Evolutionary conservation across 768 basidiomycete species (phyloP).

Genomic region (Tulasnella sp.): DNA sequence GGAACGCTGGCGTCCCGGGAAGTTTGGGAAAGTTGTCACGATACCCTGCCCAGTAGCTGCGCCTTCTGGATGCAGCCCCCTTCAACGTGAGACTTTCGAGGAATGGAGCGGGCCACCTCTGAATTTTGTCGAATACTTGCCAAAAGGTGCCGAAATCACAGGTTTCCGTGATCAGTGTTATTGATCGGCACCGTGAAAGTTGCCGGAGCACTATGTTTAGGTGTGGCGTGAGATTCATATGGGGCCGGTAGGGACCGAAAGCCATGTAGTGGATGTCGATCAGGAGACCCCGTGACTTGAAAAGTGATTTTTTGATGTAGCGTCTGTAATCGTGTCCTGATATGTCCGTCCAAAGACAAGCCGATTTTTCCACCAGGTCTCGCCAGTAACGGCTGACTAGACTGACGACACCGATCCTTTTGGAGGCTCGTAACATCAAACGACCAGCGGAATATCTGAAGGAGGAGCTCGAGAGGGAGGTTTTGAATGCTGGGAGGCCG

Average conservation of each 20-base stretch:
- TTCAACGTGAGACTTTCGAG: not conserved
- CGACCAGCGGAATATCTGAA: not conserved
- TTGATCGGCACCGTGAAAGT: too few species aligned
- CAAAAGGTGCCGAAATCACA: too few species aligned
- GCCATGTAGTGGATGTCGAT: not conserved
- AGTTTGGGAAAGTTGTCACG: not conserved
- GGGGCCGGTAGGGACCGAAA: not conserved
- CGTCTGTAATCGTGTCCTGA: not conserved
- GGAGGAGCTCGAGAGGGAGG: not conserved
- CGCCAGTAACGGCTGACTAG: not conserved
- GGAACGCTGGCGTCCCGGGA: not conserved
- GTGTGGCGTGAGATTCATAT: not conserved
- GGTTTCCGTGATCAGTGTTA: too few species aligned
- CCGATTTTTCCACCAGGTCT: not conserved
- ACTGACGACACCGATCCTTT: not conserved
- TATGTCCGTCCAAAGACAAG: not conserved
- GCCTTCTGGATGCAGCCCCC: not conserved
- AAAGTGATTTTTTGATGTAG: not conserved
- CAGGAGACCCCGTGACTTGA: not conserved
- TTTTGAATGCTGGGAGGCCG: not conserved
- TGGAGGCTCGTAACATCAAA: not conserved
- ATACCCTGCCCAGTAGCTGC: too few species aligned
- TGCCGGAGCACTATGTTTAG: too few species aligned
- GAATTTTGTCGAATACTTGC: too few species aligned
- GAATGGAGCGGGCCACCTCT: too few species aligned